Percentiles rank a stretch among this genome's conserved stretches.
phyloP scores from a whole-genome alignment of 1,284 basidiomycete genomes.

The Ganoderma resinaceum region DNA sequence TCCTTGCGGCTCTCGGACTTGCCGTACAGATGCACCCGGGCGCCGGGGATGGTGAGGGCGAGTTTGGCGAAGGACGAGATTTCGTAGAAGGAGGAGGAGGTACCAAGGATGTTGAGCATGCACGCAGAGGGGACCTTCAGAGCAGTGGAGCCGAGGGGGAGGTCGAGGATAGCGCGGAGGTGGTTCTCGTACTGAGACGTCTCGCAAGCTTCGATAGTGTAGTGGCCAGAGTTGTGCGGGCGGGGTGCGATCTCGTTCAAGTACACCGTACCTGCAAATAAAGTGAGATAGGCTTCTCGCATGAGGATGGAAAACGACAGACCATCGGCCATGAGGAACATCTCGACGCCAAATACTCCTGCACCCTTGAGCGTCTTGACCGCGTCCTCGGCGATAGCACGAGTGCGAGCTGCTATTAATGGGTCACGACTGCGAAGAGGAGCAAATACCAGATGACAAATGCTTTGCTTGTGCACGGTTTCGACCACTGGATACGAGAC shows the following conservation, averaged over 20 bases:
- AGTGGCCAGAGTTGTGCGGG: constrained; percentile 98
- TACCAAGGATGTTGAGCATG: constrained; percentile 96
- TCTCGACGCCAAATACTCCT: constrained; percentile 97
- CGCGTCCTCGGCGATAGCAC: constrained; percentile 83
- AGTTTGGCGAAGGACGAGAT: constrained; percentile 60
- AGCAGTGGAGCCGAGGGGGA: constrained; percentile 90
- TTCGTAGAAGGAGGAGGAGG: constrained; percentile 70
- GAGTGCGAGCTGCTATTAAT: constrained; percentile 68
- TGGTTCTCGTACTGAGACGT: constrained; percentile 99
- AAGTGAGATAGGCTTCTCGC: constrained; percentile 14
- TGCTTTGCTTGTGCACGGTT: constrained; percentile 94
- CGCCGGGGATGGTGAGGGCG: constrained; percentile 77
- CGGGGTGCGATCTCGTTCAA: constrained; percentile 99
- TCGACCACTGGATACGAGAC: constrained; percentile 93
- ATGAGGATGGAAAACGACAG: constrained; percentile 37
- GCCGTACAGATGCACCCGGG: constrained; percentile 91
- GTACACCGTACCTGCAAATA: constrained; percentile 69
- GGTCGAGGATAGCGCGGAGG: constrained; percentile 91
- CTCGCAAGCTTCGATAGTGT: constrained; percentile 98
- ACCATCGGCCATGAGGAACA: constrained; percentile 95
- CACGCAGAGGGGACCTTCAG: constrained; percentile 89
- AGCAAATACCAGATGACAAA: constrained; percentile 93
- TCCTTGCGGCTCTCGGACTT: constrained; percentile 91
- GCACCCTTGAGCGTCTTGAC: constrained; percentile 87
- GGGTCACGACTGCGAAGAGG: constrained; percentile 75